phyloP scores from a whole-genome alignment of 1,284 basidiomycete genomes.

The Austroboletus novae-zelandiae region DNA sequence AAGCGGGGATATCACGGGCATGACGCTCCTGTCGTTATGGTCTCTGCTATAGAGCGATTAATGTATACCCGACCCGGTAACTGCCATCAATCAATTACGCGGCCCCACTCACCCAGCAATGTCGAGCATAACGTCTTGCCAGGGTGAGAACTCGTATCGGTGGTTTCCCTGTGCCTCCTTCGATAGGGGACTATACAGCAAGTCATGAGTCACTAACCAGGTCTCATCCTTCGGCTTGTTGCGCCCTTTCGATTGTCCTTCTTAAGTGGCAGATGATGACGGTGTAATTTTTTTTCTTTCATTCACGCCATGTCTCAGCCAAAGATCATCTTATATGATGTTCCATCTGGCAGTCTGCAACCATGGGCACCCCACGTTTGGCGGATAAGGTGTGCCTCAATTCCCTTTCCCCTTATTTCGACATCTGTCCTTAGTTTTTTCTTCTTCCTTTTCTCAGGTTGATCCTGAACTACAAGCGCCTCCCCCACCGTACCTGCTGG shows the following conservation, averaged over 20 bases:
- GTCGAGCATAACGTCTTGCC: slow-evolving; percentile 1
- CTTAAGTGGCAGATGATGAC: slow-evolving; percentile 5
- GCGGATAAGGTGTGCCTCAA: slow-evolving; percentile 41
- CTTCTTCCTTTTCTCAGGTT: slow-evolving; percentile 40
- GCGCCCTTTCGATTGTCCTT: slow-evolving; percentile 1
- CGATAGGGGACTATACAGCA: slow-evolving; percentile 13
- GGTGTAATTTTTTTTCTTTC: neutral
- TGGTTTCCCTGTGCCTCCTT: slow-evolving; percentile 7
- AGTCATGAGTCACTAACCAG: neutral
- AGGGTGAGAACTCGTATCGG: slow-evolving; percentile 13
- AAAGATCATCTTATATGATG: slow-evolving; percentile 63
- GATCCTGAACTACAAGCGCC: slow-evolving; percentile 69
- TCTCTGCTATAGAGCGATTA: neutral
- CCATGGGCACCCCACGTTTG: slow-evolving; percentile 74
- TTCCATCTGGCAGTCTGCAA: slow-evolving; percentile 55
- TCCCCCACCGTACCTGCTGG: slow-evolving; percentile 66
- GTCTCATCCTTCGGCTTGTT: neutral
- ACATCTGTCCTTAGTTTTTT: slow-evolving; percentile 1
- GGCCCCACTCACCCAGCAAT: neutral
- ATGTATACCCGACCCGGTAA: too few relatives aligned
- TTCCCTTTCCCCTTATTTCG: slow-evolving; percentile 1
- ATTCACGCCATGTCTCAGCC: slow-evolving; percentile 37
- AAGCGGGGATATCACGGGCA: too few relatives aligned
- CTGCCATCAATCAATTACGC: neutral
- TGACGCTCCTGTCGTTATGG: slow-evolving; percentile 1